Percentiles rank a stretch among this genome's conserved stretches.
Evolutionary conservation across 2,329 filamentous ascomycete genomes (phyloP).

Genomic region (Colletotrichum sp.): DNA sequence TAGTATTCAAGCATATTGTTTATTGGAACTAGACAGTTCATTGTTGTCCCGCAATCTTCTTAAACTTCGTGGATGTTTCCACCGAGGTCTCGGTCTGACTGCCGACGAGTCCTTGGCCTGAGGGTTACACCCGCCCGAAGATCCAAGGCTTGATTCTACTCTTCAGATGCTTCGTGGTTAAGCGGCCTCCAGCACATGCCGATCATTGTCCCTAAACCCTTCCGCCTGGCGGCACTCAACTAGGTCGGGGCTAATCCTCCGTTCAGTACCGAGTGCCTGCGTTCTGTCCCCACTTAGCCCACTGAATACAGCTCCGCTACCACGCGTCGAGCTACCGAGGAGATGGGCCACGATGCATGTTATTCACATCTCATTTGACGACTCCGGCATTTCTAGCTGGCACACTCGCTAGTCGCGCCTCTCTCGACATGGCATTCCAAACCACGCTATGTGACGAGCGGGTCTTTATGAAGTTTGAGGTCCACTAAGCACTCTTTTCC

Average conservation of each 20-base stretch:
- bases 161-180: background rate
- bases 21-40: background rate
- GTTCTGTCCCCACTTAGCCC: background rate
- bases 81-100: background rate
- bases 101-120: background rate
- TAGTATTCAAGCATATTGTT: background rate
- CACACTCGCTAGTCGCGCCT: background rate
- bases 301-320: background rate
- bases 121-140: background rate
- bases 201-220: background rate
- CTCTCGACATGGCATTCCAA: background rate
- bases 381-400: background rate
- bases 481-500: background rate
- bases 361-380: conserved; percentile 19
- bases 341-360: background rate
- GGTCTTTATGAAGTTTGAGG: background rate
- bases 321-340: background rate
- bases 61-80: background rate
- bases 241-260: background rate
- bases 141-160: background rate
- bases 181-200: background rate
- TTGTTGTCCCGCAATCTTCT: background rate
- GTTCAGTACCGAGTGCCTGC: background rate
- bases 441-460: background rate
- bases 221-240: background rate